Evolutionary conservation across 352 stramenopile genomes (phyloP), one percentile per base, ranked within the genome.

Genomic region (Globisporangium radiosum): DNA sequence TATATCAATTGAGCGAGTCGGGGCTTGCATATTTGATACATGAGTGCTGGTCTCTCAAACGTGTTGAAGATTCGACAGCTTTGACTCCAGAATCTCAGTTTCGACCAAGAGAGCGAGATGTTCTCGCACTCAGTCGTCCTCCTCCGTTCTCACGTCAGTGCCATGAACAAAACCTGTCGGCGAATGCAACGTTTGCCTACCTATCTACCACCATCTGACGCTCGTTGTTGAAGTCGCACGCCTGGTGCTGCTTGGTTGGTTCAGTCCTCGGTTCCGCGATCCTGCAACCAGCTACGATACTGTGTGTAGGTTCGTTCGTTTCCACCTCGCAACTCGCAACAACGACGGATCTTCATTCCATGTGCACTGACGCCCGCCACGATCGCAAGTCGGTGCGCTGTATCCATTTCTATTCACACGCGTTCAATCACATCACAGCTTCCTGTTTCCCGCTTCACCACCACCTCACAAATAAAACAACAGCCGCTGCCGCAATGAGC

Each of bases 91-190:
- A 54, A 33, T 33, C 36, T 54, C 50, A 11, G 50, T 33, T 33
- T 33, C 25, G 25, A 33, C 25, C 50, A 43, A 54, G 13, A 44
- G 37, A 55, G 51, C 51, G 51, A 33, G 51, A 44, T 55, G 37
- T 55, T 55, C 51, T 55, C 36, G 19, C 4, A 25, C 25, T 52
- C 13, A 53, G n/a, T 37, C n/a, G 15, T 39, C 10, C 25, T 10
- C 25, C 25, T 33, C 25, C 33, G 25, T 54, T 54, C 33, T 25
- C 7, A 19, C 17, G 36, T 38, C 25, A n/a, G 49, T 42, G n/a
- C 37, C 49, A 43, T 7, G 8, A 42, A 10, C 33, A 8, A 54
- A 43, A 39, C 38, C 7, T 10, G 40, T 2, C 40, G 40, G 7
- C 11, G 11, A 44, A 33, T 33, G 25, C 25, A 33, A 33, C 25